Evolutionary conservation across 257 asterid genomes (phyloP), one percentile per base, ranked within the genome.

Genomic region (Nyctanthes arbortristis): DNA sequence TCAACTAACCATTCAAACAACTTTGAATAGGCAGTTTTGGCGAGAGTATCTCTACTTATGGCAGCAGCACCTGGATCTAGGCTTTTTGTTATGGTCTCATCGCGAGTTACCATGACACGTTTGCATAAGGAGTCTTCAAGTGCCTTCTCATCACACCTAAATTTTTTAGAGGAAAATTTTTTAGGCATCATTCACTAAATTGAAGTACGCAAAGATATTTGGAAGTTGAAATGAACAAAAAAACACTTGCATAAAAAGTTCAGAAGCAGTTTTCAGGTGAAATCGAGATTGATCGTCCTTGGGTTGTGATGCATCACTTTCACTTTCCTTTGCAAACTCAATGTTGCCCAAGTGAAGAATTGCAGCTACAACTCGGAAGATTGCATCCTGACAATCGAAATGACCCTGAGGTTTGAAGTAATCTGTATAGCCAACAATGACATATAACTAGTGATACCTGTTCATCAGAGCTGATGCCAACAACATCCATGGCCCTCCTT

Each of bases 21-120:
- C 83, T 85, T 83, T 71, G 97, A 85, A 64, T 92, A 92, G 30
- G 87, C 79, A 65, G 84, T 86, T 80, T 92, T 92, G 10, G 97
- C 96, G 72, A 92, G 75, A 77, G 96, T 90, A 71, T 92, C 97
- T 80, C 97, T 82, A 70, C 82, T 92, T 52, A 87, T 40, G 68
- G 92, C 70, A 52, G 97, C 97, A 74, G 85, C 92, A 49, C 56
- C 43, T 55, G 96, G 87, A 65, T 78, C 89, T 20, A 92, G 92
- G 80, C 86, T 75, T 82, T 84, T 89, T 32, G 93, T 92, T 75
- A 92, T 89, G 75, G 88, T 75, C 81, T 92, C 97, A 78, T 84
- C 97, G 69, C 92, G 97, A 73, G 97, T 92, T 72, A 89, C 90
- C 61, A 92, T 92, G 75, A 87, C 90, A 11, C 96, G 92, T 76